Evolutionary conservation across 805 yeast species (phyloP).

Genomic region (Ogataea trehalophila): DNA sequence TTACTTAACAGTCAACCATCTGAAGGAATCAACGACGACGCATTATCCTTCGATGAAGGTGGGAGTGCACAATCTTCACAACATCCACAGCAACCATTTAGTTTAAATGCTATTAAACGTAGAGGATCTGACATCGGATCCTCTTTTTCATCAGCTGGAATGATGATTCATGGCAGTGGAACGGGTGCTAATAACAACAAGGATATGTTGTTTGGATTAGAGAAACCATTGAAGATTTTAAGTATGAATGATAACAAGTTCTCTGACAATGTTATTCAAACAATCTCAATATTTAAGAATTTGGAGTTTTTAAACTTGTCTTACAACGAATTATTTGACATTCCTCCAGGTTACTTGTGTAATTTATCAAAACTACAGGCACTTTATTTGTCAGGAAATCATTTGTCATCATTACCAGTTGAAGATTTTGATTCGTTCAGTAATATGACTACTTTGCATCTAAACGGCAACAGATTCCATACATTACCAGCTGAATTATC

Average conservation of each 20-base stretch:
- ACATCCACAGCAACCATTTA: background rate
- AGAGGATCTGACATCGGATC: background rate
- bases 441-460: constrained; percentile 53
- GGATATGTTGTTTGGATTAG: constrained; percentile 11
- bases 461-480: constrained; percentile 81
- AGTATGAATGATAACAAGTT: constrained; percentile 81
- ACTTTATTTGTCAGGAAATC: constrained; percentile 79
- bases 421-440: constrained; percentile 72
- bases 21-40: background rate
- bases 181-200: background rate
- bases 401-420: constrained; percentile 70
- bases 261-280: constrained; percentile 69
- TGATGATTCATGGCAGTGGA: constrained; percentile 3
- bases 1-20: too few species aligned
- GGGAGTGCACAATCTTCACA: background rate
- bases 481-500: constrained; percentile 87
- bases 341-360: constrained; percentile 67
- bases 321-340: constrained; percentile 78
- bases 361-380: constrained; percentile 54
- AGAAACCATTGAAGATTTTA: constrained; percentile 42
- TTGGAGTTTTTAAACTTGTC: constrained; percentile 68
- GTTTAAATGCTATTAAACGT: background rate
- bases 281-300: constrained; percentile 53
- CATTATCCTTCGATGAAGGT: constrained; percentile 1
- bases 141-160: too few species aligned